Percentiles rank a stretch among this genome's conserved stretches.
These are phyloP conservation scores for Pholiota adiposa DNA, from an alignment of 1,284 basidiomycete species.

Conservation along the genomic window DNA sequence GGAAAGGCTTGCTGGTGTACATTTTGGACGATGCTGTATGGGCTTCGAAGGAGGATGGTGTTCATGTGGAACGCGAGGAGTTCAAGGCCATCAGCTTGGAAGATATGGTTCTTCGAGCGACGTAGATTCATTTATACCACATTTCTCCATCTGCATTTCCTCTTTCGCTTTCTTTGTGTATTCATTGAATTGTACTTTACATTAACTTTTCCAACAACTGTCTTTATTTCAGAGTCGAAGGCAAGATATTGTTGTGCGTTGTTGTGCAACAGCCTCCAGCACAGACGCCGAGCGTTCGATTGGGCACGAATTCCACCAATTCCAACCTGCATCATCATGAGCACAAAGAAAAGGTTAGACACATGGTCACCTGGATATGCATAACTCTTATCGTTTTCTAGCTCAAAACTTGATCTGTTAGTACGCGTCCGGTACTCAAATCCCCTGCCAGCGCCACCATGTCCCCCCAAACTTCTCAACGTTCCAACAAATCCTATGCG, in stretches of 20 bases:
- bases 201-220: too few species aligned
- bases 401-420: conserved; percentile 82
- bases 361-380: background rate
- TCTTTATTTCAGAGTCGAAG: too few species aligned
- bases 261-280: conserved; percentile 6
- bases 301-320: background rate
- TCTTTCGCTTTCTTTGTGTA: background rate
- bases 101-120: conserved; percentile 34
- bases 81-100: conserved; percentile 53
- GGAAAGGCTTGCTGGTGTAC: conserved; percentile 84
- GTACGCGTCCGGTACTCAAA: conserved; percentile 93
- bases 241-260: conserved; percentile 17
- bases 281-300: background rate
- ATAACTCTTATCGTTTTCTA: conserved; percentile 15
- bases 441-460: conserved; percentile 91
- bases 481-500: conserved; percentile 86
- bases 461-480: conserved; percentile 90
- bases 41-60: conserved; percentile 53
- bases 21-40: conserved; percentile 89
- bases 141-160: background rate
- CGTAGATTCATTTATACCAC: background rate
- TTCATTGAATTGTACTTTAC: background rate
- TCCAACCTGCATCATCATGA: conserved; percentile 16
- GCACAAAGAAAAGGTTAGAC: conserved; percentile 28
- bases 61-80: conserved; percentile 61